Base-by-base conservation (phyloP, 345 rosid species). In the Populus pruinosa region DNA sequence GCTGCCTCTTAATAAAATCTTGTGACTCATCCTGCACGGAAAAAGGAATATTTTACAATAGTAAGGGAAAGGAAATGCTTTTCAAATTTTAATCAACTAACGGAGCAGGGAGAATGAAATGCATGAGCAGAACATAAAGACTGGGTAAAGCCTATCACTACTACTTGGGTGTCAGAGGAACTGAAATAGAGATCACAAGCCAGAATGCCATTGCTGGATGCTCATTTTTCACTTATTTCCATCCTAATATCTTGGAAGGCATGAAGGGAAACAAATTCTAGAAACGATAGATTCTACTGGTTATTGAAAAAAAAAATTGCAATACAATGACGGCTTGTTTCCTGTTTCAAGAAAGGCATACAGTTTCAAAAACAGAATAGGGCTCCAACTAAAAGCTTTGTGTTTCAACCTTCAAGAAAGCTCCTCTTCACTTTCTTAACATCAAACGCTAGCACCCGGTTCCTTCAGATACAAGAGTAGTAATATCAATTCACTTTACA, bases 1-100 rank as follows among this genome's bases (percentile, higher is more conserved):
- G 99, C 83, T 96, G 99, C 87, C 97, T 92, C 91, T 93, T 93
- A 47, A 93, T 92, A 85, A 81, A 89, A 77, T 96, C 99, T 77
- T 96, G 95, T 1, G 99, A 92, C 82, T 96, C 99, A 59, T 96
- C 99, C 99, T 96, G 90, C 85, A 73, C 18, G 44, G 27, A 1
- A 55, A 27, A 66, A 36, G 44, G 38, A n/a, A 49, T 18, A 82
- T 18, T 74, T 43, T 25, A 72, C 70, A 21, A 6, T 35, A 13
- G 8, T 9, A n/a, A 4, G 8, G 72, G 72, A 21, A n/a, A 36
- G 20, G 23, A 63, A 63, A 74, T 41, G 59, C 59, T 27, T 63
- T 47, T 29, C 29, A 36, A 29, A 53, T 69, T n/a, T 18, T 31
- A 50, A 31, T 56, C 29, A 67, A 56, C 7, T 62, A n/a, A 9